These are phyloP conservation scores for Wickerhamiella sorbophila DNA, from an alignment of 805 yeast genomes.

Conservation along the genomic window DNA sequence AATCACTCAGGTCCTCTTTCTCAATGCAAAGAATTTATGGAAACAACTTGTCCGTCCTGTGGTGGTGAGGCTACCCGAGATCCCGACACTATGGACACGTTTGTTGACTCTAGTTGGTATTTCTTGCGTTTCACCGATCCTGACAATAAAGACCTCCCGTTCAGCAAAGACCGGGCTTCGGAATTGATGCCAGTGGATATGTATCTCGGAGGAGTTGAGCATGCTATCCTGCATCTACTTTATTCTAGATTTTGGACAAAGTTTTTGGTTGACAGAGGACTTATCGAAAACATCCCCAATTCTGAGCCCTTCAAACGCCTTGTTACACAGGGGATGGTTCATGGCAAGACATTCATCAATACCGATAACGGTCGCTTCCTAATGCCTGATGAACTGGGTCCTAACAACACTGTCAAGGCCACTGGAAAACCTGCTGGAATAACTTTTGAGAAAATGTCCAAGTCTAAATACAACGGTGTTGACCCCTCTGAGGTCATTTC, in stretches of 20 bases:
- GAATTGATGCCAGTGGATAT: slow-evolving; percentile 68
- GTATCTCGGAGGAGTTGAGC: slow-evolving; percentile 92
- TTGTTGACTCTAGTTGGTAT: slow-evolving; percentile 97
- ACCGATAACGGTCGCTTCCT: slow-evolving; percentile 61
- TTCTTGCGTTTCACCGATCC: slow-evolving; percentile 74
- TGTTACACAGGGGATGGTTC: slow-evolving; percentile 97
- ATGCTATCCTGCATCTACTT: slow-evolving; percentile 81
- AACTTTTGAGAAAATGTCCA: slow-evolving; percentile 86
- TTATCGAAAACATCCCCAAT: slow-evolving; percentile 42
- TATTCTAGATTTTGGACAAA: slow-evolving; percentile 80
- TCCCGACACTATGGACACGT: slow-evolving; percentile 97
- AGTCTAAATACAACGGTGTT: slow-evolving; percentile 88
- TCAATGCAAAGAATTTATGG: slow-evolving; percentile 49
- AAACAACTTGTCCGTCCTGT: slow-evolving; percentile 73
- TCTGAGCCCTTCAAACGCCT: slow-evolving; percentile 75
- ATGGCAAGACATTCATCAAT: slow-evolving; percentile 68
- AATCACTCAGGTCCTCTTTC: slow-evolving; percentile 50
- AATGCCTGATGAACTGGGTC: slow-evolving; percentile 60
- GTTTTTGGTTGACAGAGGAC: slow-evolving; percentile 49
- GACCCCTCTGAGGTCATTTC: slow-evolving; percentile 69
- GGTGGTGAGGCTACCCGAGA: slow-evolving; percentile 58
- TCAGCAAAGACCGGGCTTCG: slow-evolving; percentile 36
- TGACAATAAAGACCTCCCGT: slow-evolving; percentile 41
- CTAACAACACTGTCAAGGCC: slow-evolving; percentile 28
- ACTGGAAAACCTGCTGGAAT: slow-evolving; percentile 40